A percentile compares a stretch with the other conserved stretches of the same genome.
Conservation (phyloP, 148 eudicot genomes). For the Selenicereus undatus region DNA sequence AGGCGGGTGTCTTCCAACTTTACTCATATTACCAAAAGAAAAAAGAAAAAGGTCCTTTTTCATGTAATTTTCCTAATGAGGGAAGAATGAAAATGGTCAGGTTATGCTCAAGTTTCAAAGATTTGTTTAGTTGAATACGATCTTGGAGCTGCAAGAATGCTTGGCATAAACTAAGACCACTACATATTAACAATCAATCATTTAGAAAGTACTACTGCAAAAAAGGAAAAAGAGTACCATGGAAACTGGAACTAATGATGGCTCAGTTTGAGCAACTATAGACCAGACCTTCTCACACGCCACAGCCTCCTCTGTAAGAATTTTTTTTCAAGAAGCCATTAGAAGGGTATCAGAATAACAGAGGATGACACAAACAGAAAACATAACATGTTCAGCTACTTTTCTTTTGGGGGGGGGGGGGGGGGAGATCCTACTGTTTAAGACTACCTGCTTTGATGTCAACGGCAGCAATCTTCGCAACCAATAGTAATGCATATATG, state of each 20-base stretch:
- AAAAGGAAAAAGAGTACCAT: slow-evolving; percentile 38
- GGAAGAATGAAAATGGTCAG: neutral
- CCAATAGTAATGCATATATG: slow-evolving; percentile 70
- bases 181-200: neutral
- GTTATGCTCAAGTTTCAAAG: neutral
- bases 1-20: neutral
- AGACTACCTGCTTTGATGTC: slow-evolving; percentile 84
- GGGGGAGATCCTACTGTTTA: neutral
- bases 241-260: slow-evolving; percentile 73
- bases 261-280: slow-evolving; percentile 74
- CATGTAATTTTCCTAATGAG: neutral
- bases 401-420: neutral
- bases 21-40: neutral
- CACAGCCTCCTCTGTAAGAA: slow-evolving; percentile 64
- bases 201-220: neutral
- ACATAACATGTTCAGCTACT: neutral
- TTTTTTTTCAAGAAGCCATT: neutral
- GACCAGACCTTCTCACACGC: slow-evolving; percentile 85
- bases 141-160: neutral
- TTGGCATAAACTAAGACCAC: neutral
- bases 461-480: slow-evolving; percentile 73
- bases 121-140: neutral
- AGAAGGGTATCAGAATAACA: neutral
- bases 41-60: neutral
- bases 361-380: neutral